A percentile compares a stretch with the other conserved stretches of the same genome.
phyloP scores from a whole-genome alignment of 495 filamentous ascomycete species.

The Penicillium daleae region DNA sequence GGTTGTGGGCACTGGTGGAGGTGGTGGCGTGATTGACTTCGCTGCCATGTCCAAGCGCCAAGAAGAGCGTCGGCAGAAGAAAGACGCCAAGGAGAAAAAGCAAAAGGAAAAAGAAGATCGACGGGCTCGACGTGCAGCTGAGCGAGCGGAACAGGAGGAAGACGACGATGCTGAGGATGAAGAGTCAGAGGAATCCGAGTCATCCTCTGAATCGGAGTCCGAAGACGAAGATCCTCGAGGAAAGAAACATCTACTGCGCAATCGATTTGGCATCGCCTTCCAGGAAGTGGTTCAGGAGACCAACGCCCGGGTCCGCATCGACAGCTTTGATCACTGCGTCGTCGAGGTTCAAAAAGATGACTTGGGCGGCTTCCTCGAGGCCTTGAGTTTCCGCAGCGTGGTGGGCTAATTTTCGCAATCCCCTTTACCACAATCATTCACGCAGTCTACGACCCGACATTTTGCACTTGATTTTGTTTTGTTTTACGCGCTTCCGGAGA shows the following conservation, averaged over 20 bases:
- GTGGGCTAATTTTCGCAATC: conserved; percentile 62
- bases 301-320: conserved; percentile 84
- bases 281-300: conserved; percentile 94
- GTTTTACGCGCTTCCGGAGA: conserved; percentile 21
- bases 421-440: conserved; percentile 25
- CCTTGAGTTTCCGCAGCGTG: conserved; percentile 87
- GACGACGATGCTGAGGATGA: conserved; percentile 62
- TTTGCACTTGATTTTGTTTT: conserved; percentile 25
- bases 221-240: conserved; percentile 61
- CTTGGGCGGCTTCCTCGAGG: conserved; percentile 86
- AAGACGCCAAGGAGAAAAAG: conserved; percentile 59
- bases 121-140: conserved; percentile 46
- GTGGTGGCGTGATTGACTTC: conserved; percentile 64
- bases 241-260: conserved; percentile 70
- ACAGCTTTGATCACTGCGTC: conserved; percentile 96
- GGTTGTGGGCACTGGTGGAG: conserved; percentile 85
- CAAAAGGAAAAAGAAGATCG: conserved; percentile 68
- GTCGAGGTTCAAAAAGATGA: conserved; percentile 97
- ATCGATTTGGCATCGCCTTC: conserved; percentile 92
- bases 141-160: conserved; percentile 52
- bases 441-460: conserved; percentile 36
- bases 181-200: conserved; percentile 64
- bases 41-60: conserved; percentile 64
- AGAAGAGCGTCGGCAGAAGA: conserved; percentile 64
- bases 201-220: conserved; percentile 58